Evolutionary conservation across 2,329 filamentous ascomycete species (phyloP), one percentile per base, ranked within the genome.

Genomic region (Trichoderma hamatum): DNA sequence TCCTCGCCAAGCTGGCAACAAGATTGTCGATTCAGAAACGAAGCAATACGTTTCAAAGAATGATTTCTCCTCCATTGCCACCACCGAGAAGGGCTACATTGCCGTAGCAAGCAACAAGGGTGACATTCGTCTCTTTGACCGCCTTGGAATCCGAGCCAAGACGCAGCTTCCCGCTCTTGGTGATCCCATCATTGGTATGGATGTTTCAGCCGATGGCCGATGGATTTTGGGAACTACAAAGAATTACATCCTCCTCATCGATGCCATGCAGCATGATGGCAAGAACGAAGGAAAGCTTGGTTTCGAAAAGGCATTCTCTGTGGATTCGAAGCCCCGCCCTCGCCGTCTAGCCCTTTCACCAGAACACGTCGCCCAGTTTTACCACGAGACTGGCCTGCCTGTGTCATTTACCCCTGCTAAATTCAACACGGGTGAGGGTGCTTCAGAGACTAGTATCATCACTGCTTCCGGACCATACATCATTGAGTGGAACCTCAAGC

Each of bases 211-310:
- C 9, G 94, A 99, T 78, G 96, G 96, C 62, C 92, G 93, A 74
- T 99, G 95, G 95, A 89, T 99, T 21, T 86, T 99, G 39, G 96
- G 92, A 21, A 99, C 96, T 1, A 97, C 95, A 75, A 89, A 92
- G 56, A 99, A 95, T 4, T 99, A 98, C 78, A 88, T 99, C 14
- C 88, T 99, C 9, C 90, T 99, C 71, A 93, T 99, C 72, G 96
- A 99, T 76, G 89, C 94, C 0, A 82, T 95, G 74, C 96, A 99
- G 77, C 94, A 96, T 77, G 88, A 90, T 1, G 96, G 96, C 78
- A 98, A 97, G 85, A 97, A 98, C 73, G 93, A 96, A 77, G 96
- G 96, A 77, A 97, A 97, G 81, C 90, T 99, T n/a, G 96, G 96
- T 2, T 99, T 99, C 77, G 94, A 99, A 81, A 94, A 92, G 78